Evolutionary conservation across 768 basidiomycete species (phyloP), one percentile per base, ranked within the genome.

Genomic region (Boletus bicolor): DNA sequence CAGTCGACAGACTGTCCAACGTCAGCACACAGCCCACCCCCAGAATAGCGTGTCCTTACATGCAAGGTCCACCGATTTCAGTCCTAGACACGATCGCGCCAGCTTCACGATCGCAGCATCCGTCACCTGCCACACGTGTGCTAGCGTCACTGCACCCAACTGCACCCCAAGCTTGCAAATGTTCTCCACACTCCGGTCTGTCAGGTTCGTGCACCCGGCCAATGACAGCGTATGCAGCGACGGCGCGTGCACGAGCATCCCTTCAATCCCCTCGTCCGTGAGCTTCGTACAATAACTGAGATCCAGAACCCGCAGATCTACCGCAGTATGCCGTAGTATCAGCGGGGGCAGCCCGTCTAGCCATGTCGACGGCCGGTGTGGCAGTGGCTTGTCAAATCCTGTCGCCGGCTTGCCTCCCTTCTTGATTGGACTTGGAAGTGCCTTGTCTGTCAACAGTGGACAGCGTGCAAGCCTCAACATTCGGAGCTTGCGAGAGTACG

Each of bases 1-100:
- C 55, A 83, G 80, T 30, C 85, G 79, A 73, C 93, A 94, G 74
- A 88, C 90, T 92, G 58, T 55, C 55, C 28, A 12, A n/a, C 37
- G 51, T 71, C 56, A 68, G 63, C 35, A 52, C 41, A 52, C 21
- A 3, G 0, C 14, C 44, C 49, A 45, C 49, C 35, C 49, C 56
- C 15, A 56, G 24, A 61, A 54, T 49, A 15, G 30, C 78, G 36
- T 1, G 17, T 28, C 44, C 91, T 73, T 69, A 93, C 93, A 92
- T 45, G 91, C 89, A 46, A 97, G 75, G 70, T 97, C 95, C 59
- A 97, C 78, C 64, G 88, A 89, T 53, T 87, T 79, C 48, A 98
- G 75, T 37, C 87, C 81, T 0, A 77, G 74, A 68, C 94, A 98
- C 17, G 79, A 71, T 28, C 87, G 79, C 7, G 84, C 86, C 43